Base-by-base conservation (phyloP, 2,329 filamentous ascomycete genomes). In the Zalaria sp. region DNA sequence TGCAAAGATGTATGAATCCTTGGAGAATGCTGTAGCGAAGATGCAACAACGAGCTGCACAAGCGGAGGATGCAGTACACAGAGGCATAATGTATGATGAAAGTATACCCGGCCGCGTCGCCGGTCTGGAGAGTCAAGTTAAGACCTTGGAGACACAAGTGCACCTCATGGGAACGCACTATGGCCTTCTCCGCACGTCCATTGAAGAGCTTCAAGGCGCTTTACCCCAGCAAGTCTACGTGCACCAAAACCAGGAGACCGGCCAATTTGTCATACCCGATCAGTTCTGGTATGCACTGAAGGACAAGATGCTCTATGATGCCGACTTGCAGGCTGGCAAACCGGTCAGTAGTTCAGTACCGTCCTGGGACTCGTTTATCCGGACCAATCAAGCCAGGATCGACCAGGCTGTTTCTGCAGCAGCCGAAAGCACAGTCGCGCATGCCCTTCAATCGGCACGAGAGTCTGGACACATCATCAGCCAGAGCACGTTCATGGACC, bases 221-320 rank as follows among this genome's bases (percentile, higher is more conserved):
- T 57, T 84, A 3, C 80, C 81, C 0, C 64, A 69, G 8, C 50
- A 71, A 6, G 62, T 84, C 4, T 69, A 73, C 45, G 68, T 81
- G 48, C 38, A 44, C 9, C 65, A 69, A 9, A 64, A 67, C 5
- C 62, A 70, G 43, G 57, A 62, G 29, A 57, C 72, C 27, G 79
- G 77, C 9, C 66, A 69, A 6, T 58, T 65, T 0, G 59, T 71
- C 25, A 71, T 84, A 10, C 62, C 72, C 0, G 65, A 73, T 25
- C 69, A 76, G 3, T 82, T 86, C 45, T 86, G 76, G 72, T 65
- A 74, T 43, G 80, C 79, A 0, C 56, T 86, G 5, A 64, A 67
- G 25, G 69, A 72, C 41, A 65, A 71, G 43, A 69, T 82, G 38
- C 61, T 61, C 18, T 56, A 62, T 1, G 72, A 74, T 35, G 61